These are phyloP conservation scores for Blastocladiella emersonii DNA, from an alignment of 371 early-diverging fungal species.

Conservation along the genomic window DNA sequence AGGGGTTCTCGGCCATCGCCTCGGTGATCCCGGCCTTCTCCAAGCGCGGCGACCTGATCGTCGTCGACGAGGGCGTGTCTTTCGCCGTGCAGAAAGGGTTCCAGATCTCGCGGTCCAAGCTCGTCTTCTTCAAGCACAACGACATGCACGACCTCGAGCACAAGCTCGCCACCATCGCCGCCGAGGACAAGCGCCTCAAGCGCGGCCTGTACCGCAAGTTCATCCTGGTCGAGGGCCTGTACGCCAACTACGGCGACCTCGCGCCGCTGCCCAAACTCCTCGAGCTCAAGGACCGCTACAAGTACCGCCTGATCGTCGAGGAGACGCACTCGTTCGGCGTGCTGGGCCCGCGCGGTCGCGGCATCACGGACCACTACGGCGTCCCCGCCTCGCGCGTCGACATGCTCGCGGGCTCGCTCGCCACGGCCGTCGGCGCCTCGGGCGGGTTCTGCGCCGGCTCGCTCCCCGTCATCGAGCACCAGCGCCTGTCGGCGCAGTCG, in stretches of 20 bases:
- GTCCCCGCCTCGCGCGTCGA: conserved; percentile 71
- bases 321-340: conserved; percentile 91
- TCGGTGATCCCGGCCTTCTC: conserved; percentile 96
- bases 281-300: conserved; percentile 87
- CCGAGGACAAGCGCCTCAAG: conserved; percentile 51
- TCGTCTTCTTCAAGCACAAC: conserved; percentile 89
- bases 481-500: conserved; percentile 81
- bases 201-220: conserved; percentile 76
- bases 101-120: conserved; percentile 71
- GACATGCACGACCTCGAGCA: conserved; percentile 90
- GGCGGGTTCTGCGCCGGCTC: conserved; percentile 96
- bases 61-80: conserved; percentile 80
- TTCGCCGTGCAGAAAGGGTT: conserved; percentile 87
- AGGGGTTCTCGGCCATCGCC: conserved; percentile 87
- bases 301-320: conserved; percentile 94
- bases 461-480: conserved; percentile 81
- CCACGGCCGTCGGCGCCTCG: conserved; percentile 64
- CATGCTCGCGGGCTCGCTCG: conserved; percentile 84
- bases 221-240: conserved; percentile 95
- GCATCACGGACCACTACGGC: conserved; percentile 72
- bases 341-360: conserved; percentile 78
- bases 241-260: conserved; percentile 83
- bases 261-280: conserved; percentile 68
- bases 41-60: conserved; percentile 92
- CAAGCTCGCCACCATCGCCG: conserved; percentile 58